Evolutionary conservation across 257 asterid genomes (phyloP), one percentile per base, ranked within the genome.

Genomic region (Solanum etuberosum): DNA sequence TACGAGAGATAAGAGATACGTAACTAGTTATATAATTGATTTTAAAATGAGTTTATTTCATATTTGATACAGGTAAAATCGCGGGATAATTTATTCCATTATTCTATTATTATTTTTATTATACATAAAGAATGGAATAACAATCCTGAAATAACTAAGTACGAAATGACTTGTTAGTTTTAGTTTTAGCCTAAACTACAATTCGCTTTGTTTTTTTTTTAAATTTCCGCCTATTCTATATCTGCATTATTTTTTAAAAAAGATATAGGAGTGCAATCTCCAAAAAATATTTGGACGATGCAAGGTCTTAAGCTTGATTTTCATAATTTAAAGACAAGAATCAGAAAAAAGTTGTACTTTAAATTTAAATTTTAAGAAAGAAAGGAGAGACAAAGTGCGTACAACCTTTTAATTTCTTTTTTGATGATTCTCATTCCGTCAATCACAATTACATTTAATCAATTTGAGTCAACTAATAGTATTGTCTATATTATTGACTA

Each of bases 71-170:
- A 15, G 1, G 3, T 16, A 15, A 15, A 15, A 48, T 46, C 0
- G 1, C 0, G 6, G 0, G 13, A 13, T 13, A 46, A 6, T 51
- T 18, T 16, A 51, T 51, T 0, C 0, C 61, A 6, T 16, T 7
- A 51, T 3, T 16, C 2, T 32, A 32, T 51, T 16, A 51, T 51
- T 51, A 16, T 16, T 51, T 51, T 51, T 16, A 2, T 51, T 18
- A 16, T 51, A 51, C 9, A 51, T 1, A 51, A 51, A 16, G 4
- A 4, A 51, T 51, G 1, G 0, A 51, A 51, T 51, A 51, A 3
- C 23, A 51, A 51, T 51, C 0, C 9, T 51, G 1, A 16, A 51
- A 51, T 51, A 51, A 51, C 4, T 51, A 16, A 51, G 0, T 6
- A 0, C 9, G 23, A 6, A 51, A 51, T 51, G 23, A 16, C 9